Evolutionary conservation across 306 rosid species (phyloP), one percentile per base, ranked within the genome.

Genomic region (Senna tora): DNA sequence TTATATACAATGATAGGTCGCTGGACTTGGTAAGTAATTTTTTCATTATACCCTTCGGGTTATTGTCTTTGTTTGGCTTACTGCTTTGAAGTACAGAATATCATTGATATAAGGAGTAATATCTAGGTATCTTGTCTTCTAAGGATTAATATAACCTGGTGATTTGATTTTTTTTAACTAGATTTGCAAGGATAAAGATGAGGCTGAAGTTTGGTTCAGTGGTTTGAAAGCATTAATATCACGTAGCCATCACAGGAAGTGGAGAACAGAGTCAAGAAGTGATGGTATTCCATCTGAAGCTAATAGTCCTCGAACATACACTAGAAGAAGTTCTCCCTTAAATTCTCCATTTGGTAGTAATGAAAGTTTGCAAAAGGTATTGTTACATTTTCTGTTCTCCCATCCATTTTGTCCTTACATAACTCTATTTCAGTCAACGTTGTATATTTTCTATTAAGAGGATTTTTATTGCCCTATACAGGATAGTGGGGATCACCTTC

Each of bases 141-240:
- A 62, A 77, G 47, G 67, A 39, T 65, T 65, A 65, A 79, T 58
- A 52, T 76, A 79, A 66, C 68, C 58, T 76, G 11, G 75, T 76
- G 66, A 51, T 76, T 43, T 81, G 83, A 28, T 80, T 59, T 51
- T 71, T 70, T 39, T 77, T 28, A 67, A 77, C 88, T 82, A 95
- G 99, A 95, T 95, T 75, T 95, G 99, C 89, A 95, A 95, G 81
- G 99, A 95, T 85, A 95, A 95, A 86, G 99, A 95, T 84, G 99
- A 95, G 83, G 96, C 99, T 67, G 99, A 95, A 82, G 96, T 86
- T 72, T 95, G 99, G 99, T 95, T 95, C 77, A 91, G 97, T 78
- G 99, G 99, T 59, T 84, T 95, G 80, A 95, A 95, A 86, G 96
- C 96, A 58, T 84, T 95, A 78, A 89, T 95, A 81, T 84, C 96